Conservation (phyloP, 1,139 yeast species). For the Hyphopichia pseudoburtonii region DNA sequence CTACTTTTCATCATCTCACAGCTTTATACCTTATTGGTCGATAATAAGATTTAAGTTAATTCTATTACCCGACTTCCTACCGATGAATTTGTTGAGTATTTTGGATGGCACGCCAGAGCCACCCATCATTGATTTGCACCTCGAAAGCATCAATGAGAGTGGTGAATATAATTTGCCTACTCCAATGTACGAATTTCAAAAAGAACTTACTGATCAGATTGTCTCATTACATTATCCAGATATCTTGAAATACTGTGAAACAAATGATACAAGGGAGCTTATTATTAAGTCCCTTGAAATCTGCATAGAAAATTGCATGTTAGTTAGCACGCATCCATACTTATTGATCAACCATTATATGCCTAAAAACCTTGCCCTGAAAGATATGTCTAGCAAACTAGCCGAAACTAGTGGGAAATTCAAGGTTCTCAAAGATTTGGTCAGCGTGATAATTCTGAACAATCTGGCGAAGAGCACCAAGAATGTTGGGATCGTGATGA, state of each 20-base stretch:
- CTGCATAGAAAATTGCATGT: constrained; percentile 70
- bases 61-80: too few species aligned
- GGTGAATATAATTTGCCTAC: constrained; percentile 84
- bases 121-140: constrained; percentile 58
- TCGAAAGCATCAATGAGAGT: constrained; percentile 37
- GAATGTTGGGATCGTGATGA: constrained; percentile 38
- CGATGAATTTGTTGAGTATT: constrained; percentile 74
- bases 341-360: constrained; percentile 78
- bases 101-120: constrained; percentile 88
- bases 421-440: constrained; percentile 60
- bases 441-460: constrained; percentile 39
- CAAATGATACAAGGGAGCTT: constrained; percentile 54
- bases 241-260: constrained; percentile 81
- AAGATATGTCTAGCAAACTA: constrained; percentile 73
- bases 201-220: constrained; percentile 89
- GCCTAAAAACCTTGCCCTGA: constrained; percentile 76
- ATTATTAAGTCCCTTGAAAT: constrained; percentile 69
- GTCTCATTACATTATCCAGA: constrained; percentile 90
- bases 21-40: too few species aligned
- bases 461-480: constrained; percentile 44
- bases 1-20: too few species aligned
- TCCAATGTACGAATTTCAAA: constrained; percentile 86
- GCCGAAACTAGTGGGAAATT: constrained; percentile 89
- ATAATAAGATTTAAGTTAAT: too few species aligned
- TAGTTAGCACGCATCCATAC: constrained; percentile 88